These are phyloP conservation scores for Ocimum tenuiflorum DNA, from an alignment of 257 asterid species.

Conservation along the genomic window DNA sequence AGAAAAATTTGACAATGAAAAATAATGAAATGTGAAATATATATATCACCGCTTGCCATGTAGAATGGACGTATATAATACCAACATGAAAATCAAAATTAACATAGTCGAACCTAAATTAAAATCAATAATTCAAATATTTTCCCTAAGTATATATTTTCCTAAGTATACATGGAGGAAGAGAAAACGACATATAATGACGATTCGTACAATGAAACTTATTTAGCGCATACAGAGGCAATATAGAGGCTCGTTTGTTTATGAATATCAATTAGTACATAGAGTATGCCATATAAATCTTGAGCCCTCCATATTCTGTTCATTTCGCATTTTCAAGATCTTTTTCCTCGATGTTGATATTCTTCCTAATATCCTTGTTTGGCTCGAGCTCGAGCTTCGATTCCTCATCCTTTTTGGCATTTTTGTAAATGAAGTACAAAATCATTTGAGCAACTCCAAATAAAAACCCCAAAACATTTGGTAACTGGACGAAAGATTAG, in stretches of 20 bases:
- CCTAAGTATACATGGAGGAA: too few species aligned
- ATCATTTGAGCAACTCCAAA: conserved; percentile 57
- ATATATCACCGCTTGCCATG: too few species aligned
- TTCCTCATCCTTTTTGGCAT: conserved; percentile 25
- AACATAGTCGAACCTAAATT: too few species aligned
- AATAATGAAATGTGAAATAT: too few species aligned
- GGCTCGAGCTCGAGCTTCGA: conserved; percentile 13
- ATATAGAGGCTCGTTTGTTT: background rate
- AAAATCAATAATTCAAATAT: too few species aligned
- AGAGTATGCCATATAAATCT: background rate
- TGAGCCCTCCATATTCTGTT: background rate
- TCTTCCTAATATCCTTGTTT: conserved; percentile 20
- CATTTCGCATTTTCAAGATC: conserved; percentile 6
- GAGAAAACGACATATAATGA: too few species aligned
- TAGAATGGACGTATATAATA: too few species aligned
- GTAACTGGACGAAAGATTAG: conserved; percentile 33
- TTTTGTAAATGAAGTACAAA: conserved; percentile 52
- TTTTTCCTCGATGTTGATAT: conserved; percentile 5
- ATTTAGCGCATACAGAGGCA: too few species aligned
- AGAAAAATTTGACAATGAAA: too few species aligned
- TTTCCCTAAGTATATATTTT: too few species aligned
- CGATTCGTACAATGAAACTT: too few species aligned
- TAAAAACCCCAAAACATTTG: conserved; percentile 57
- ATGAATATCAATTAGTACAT: background rate
- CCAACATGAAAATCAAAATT: too few species aligned